Percentiles rank a stretch among this genome's conserved stretches.
Evolutionary conservation across 305 asterid genomes (phyloP).

Genomic region (Ajuga reptans): DNA sequence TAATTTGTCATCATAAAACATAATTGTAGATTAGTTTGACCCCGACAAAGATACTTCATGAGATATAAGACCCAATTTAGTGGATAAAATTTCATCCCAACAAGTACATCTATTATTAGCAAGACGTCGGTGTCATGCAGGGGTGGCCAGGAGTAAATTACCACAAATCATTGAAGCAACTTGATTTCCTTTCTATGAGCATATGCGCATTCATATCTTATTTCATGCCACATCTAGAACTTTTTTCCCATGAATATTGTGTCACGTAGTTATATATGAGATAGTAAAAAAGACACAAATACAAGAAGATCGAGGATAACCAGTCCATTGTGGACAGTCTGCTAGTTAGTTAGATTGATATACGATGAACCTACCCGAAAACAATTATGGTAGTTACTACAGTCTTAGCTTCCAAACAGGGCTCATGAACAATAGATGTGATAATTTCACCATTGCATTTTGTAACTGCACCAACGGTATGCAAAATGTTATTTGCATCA

Average conservation of each 20-base stretch:
- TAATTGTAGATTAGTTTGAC: background rate
- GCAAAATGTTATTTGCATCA: slow-evolving; percentile 42
- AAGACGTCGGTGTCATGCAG: background rate
- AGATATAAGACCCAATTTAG: background rate
- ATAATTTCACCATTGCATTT: slow-evolving; percentile 52
- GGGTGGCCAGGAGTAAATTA: background rate
- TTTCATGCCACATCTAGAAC: slow-evolving; percentile 5
- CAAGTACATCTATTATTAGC: background rate
- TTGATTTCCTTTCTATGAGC: background rate
- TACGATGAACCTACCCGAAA: slow-evolving; percentile 55
- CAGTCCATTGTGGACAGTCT: background rate
- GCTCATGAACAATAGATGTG: slow-evolving; percentile 48
- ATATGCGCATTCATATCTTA: background rate
- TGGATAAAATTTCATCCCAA: background rate
- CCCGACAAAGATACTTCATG: background rate
- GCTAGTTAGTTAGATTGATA: background rate
- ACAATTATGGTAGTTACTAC: slow-evolving; percentile 61
- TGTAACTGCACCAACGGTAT: slow-evolving; percentile 43
- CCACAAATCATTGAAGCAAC: background rate
- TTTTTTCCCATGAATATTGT: background rate
- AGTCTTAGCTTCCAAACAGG: slow-evolving; percentile 50
- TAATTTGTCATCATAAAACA: background rate
- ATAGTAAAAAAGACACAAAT: slow-evolving; percentile 4
- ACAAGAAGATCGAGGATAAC: slow-evolving; percentile 4
- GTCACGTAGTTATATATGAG: background rate